These are phyloP conservation scores for Isatis lusitanica DNA, from an alignment of 441 rosid species.

Conservation along the genomic window DNA sequence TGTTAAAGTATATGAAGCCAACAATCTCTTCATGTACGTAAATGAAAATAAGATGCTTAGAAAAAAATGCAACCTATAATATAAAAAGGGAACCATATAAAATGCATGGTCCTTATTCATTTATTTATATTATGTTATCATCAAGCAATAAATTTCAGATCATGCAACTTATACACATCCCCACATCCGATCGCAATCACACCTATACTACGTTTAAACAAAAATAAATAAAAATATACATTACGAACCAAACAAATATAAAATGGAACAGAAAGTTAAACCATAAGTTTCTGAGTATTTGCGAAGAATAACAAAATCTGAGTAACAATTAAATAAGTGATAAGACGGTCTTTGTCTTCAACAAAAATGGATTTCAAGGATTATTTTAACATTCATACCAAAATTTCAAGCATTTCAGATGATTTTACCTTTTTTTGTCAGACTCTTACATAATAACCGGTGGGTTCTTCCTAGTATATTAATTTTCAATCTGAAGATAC, in stretches of 20 bases:
- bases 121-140: constrained; percentile 16
- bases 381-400: no score
- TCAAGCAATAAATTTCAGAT: constrained; percentile 23
- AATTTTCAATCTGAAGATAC: no score
- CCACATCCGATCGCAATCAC: constrained; percentile 34
- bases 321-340: neutral
- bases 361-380: neutral
- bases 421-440: no score
- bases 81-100: constrained; percentile 15
- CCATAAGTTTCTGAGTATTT: neutral
- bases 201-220: neutral
- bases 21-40: neutral
- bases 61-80: neutral
- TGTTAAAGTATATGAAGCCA: constrained; percentile 4
- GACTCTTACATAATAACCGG: no score
- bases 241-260: neutral
- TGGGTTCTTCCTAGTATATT: no score
- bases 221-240: neutral
- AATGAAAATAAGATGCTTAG: neutral
- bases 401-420: no score
- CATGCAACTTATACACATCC: constrained; percentile 31
- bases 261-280: neutral
- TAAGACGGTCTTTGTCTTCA: neutral
- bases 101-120: constrained; percentile 24
- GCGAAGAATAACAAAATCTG: neutral